These are phyloP conservation scores for Russula sp. DNA, from an alignment of 768 basidiomycete species.

Conservation along the genomic window DNA sequence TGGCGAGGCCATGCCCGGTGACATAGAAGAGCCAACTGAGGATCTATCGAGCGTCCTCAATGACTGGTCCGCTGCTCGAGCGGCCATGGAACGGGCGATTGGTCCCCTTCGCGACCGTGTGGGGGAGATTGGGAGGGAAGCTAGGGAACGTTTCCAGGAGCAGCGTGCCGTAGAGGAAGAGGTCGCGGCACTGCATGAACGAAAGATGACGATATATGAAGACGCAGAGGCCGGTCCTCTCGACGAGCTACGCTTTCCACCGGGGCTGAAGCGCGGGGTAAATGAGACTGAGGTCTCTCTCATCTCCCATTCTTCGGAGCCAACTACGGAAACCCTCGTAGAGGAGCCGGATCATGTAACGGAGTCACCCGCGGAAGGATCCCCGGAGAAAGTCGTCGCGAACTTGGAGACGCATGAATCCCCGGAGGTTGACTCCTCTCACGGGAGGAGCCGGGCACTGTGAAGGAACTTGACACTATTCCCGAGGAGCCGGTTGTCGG, in stretches of 20 bases:
- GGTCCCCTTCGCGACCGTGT: conserved; percentile 20
- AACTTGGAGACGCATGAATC: neutral
- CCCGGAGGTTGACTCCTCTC: conserved; percentile 2
- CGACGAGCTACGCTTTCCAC: conserved; percentile 25
- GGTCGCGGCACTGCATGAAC: conserved; percentile 7
- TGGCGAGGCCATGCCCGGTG: conserved; percentile 23
- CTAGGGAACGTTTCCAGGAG: conserved; percentile 21
- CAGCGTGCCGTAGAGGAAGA: conserved; percentile 18
- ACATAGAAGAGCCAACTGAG: conserved; percentile 16
- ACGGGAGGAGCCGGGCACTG: conserved; percentile 8
- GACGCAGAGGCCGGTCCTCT: conserved; percentile 17
- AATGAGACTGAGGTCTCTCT: conserved; percentile 11
- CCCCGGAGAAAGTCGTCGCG: conserved; percentile 9
- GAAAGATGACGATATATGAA: conserved; percentile 25
- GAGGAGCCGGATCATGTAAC: conserved; percentile 15
- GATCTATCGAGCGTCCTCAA: conserved; percentile 1
- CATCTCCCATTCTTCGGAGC: conserved; percentile 17
- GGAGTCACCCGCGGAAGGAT: neutral
- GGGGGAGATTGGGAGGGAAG: conserved; percentile 20
- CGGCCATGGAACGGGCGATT: conserved; percentile 25
- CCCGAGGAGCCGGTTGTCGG: conserved; percentile 6
- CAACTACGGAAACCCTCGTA: conserved; percentile 18
- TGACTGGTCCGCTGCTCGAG: conserved; percentile 23
- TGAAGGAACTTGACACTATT: neutral
- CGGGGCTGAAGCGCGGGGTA: conserved; percentile 8